Conservation (phyloP, 192 early-diverging fungal genomes). For the Spizellomyces sp. region DNA sequence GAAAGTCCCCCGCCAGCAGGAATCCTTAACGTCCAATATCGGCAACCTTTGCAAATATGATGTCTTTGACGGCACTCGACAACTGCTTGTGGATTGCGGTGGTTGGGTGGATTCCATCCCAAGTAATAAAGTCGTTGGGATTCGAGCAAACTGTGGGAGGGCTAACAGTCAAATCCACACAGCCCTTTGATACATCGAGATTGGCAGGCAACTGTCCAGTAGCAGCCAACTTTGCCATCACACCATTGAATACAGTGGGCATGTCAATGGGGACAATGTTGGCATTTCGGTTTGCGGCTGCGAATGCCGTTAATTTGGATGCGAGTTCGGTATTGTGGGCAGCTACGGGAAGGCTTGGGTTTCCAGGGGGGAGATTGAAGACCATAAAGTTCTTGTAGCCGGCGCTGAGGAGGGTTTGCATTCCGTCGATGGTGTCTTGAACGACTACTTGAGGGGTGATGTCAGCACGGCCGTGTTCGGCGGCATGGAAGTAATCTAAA, state of each 20-base stretch:
- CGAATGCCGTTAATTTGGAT: not conserved
- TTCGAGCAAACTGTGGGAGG: not conserved
- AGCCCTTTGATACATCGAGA: not conserved
- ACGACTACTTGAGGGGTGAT: conserved; percentile 1
- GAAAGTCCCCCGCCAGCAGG: too few relatives aligned
- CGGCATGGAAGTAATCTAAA: too few relatives aligned
- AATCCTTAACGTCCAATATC: too few relatives aligned
- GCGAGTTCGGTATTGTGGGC: not conserved
- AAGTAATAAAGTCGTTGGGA: not conserved
- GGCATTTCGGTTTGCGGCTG: not conserved
- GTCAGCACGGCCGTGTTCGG: not conserved
- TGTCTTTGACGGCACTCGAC: too few relatives aligned
- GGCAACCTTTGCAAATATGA: too few relatives aligned
- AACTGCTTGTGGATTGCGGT: too few relatives aligned
- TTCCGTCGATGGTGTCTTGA: not conserved
- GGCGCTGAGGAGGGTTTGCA: conserved; percentile 3
- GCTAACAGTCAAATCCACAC: not conserved
- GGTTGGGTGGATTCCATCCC: conserved; percentile 1
- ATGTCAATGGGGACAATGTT: conserved; percentile 1
- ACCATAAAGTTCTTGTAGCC: conserved; percentile 7
- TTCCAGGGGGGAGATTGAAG: not conserved
- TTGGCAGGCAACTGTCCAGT: not conserved
- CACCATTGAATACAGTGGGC: not conserved
- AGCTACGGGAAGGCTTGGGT: not conserved
- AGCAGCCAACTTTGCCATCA: not conserved